Conservation (phyloP, 441 rosid genomes). For the Viola pubescens region DNA sequence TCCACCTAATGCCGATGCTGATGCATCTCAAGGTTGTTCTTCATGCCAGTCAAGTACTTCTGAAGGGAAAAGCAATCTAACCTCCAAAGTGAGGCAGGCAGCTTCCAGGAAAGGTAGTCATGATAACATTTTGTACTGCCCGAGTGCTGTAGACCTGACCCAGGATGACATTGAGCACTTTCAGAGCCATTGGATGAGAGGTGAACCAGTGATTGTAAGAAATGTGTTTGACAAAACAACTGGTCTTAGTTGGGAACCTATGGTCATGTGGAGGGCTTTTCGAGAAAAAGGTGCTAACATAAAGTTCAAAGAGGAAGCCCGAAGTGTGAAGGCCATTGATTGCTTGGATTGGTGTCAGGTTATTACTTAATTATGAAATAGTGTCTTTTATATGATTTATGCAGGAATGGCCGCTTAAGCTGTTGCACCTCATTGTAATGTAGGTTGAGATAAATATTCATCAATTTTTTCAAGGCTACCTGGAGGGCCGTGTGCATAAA, state of each 20-base stretch:
- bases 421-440: constrained; percentile 9
- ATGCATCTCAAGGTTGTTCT: not conserved
- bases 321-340: constrained; percentile 50
- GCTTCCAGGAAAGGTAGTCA: constrained; percentile 41
- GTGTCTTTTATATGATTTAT: not conserved
- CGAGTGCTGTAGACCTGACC: constrained; percentile 34
- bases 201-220: constrained; percentile 71
- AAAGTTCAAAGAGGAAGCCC: constrained; percentile 24
- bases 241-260: constrained; percentile 91
- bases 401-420: not conserved
- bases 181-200: constrained; percentile 72
- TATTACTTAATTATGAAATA: not conserved
- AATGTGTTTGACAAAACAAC: constrained; percentile 55
- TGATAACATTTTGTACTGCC: constrained; percentile 64
- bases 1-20: not conserved
- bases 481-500: constrained; percentile 33
- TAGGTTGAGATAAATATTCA: constrained; percentile 47
- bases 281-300: not conserved
- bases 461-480: constrained; percentile 62
- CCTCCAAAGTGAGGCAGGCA: constrained; percentile 39
- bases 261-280: constrained; percentile 75
- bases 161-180: constrained; percentile 56
- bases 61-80: not conserved
- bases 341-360: constrained; percentile 83
- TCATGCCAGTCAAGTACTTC: not conserved